Conservation (phyloP, 2,329 filamentous ascomycete species). For the Leptographium galeiforme region DNA sequence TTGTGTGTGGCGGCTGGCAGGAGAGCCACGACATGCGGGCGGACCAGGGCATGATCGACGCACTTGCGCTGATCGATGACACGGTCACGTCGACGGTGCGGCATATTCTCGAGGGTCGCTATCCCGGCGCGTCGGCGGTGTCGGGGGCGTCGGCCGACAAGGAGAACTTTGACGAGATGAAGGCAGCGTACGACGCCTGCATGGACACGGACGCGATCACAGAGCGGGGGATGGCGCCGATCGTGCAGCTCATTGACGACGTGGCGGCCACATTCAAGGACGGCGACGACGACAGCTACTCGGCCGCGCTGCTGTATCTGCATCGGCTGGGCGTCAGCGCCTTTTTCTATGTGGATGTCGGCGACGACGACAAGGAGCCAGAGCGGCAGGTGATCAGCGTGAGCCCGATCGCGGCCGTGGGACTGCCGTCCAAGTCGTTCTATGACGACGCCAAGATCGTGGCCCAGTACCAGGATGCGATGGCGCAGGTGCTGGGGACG, state of each 20-base stretch:
- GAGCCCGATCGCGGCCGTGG: constrained; percentile 34
- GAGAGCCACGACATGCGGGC: constrained; percentile 49
- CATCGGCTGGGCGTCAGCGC: constrained; percentile 28
- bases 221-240: constrained; percentile 38
- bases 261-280: constrained; percentile 29
- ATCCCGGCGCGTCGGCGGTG: constrained; percentile 24
- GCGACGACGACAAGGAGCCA: constrained; percentile 30
- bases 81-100: constrained; percentile 43
- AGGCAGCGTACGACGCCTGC: constrained; percentile 51
- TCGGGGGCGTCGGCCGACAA: constrained; percentile 33
- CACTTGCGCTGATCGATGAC: constrained; percentile 48
- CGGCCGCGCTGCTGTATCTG: constrained; percentile 33
- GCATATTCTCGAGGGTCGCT: constrained; percentile 48
- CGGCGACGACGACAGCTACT: constrained; percentile 17
- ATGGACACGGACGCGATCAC: constrained; percentile 47
- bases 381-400: constrained; percentile 21
- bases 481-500: constrained; percentile 24
- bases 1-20: constrained; percentile 53
- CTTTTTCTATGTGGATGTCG: constrained; percentile 22
- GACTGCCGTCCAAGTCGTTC: constrained; percentile 49
- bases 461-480: constrained; percentile 32
- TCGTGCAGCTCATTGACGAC: constrained; percentile 40
- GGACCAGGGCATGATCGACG: constrained; percentile 48
- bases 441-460: constrained; percentile 42
- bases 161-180: constrained; percentile 53